phyloP scores from a whole-genome alignment of 129 eudicot genomes.

The Calendula officinalis region DNA sequence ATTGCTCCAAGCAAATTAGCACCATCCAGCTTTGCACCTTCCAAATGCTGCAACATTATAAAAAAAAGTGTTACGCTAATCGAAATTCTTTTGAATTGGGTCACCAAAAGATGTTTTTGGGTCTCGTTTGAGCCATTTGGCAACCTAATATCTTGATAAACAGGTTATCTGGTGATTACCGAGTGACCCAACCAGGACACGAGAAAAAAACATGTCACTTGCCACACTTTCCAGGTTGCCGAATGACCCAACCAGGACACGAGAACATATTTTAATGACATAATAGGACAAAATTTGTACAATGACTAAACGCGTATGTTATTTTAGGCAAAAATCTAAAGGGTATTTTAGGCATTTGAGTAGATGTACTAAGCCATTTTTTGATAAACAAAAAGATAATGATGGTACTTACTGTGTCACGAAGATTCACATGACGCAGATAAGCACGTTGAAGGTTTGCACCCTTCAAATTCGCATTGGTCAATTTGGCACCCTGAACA shows the following conservation, averaged over 20 bases:
- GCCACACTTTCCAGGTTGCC: no score
- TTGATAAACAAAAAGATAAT: neutral
- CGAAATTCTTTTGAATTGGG: neutral
- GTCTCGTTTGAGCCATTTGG: neutral
- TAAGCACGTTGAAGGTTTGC: slow-evolving; percentile 97
- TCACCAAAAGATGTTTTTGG: neutral
- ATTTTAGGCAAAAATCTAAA: neutral
- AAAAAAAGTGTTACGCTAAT: neutral
- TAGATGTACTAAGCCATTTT: neutral
- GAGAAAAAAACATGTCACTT: no score
- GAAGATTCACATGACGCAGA: slow-evolving; percentile 84
- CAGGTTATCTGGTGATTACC: no score
- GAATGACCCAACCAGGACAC: no score
- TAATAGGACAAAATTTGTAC: no score
- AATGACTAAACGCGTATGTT: no score
- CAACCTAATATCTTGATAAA: no score
- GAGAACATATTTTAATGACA: no score
- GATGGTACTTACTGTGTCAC: slow-evolving; percentile 68
- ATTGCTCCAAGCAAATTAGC: slow-evolving; percentile 83
- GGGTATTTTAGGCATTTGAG: slow-evolving; percentile 15
- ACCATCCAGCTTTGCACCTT: slow-evolving; percentile 81
- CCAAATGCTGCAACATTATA: slow-evolving; percentile 47
- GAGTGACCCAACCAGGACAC: no score
- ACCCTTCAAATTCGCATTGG: slow-evolving; percentile 79
- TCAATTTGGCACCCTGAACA: slow-evolving; percentile 76